Base-by-base conservation (phyloP, 2,329 filamentous ascomycete species). In the Ambrosiella cleistominuta region DNA sequence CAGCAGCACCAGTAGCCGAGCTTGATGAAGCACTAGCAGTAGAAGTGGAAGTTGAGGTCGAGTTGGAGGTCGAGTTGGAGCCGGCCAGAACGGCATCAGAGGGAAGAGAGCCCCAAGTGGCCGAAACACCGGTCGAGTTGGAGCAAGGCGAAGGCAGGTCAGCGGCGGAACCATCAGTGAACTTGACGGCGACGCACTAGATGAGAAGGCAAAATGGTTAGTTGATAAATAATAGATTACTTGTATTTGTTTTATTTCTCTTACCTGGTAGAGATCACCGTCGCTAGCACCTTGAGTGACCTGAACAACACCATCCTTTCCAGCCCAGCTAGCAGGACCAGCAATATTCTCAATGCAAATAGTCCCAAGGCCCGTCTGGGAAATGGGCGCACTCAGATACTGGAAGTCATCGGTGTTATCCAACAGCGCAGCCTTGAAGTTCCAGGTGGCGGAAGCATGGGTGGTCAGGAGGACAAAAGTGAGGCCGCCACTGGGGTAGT, bases 251-350 rank as follows among this genome's bases (percentile, higher is more conserved):
- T 47, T 13, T 2, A 11, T 11, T 37, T 11, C 17, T 17, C 70
- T 57, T 66, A 81, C 79, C 71, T 79, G 75, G 64, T 74, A 82
- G 5, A 82, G 67, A 13, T 77, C 61, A 2, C 80, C 80, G 61
- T 83, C 80, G 0, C 72, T 68, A 0, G 74, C 78, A 17, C 75
- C 70, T 19, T 71, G 72, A 0, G 77, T 74, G 37, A 82, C 67
- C 49, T 74, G 68, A 3, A 83, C 64, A 13, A 82, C 68, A 15
- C 78, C 80, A 66, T 75, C 75, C 65, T 76, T 70, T 42, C 79
- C 80, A 1, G 70, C 72, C 64, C 72, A 80, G n/a, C 68, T 70
- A 35, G 69, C 66, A 0, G 78, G 77, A 0, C 76, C 70, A 1
- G 69, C 71, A 45, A 83, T 66, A 3, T 64, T 63, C 0, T 75